Base-by-base conservation (phyloP, 495 filamentous ascomycete species). In the Oidiodendron maius region DNA sequence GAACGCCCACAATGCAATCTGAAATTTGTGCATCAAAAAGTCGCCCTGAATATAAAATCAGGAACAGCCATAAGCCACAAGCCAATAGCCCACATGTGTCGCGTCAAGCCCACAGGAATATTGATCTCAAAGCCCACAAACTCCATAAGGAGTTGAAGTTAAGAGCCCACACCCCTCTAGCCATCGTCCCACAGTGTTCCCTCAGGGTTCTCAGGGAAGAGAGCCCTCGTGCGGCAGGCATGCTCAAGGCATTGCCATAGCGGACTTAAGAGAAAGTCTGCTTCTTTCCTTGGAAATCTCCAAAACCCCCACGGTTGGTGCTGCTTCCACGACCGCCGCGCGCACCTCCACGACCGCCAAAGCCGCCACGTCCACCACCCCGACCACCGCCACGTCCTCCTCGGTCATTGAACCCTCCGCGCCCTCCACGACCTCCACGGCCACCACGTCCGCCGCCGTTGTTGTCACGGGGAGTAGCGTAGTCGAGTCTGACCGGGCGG, bases 261-360 rank as follows among this genome's bases (percentile, higher is more conserved):
- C 26, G 41, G 39, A 17, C 58, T 61, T 51, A 53, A 77, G 85
- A 87, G 65, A 98, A 96, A 55, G 84, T 93, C 66, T 80, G 82
- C 81, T 94, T 95, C 76, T 83, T 84, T 60, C 93, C 93, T 71
- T 87, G 76, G 77, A 91, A 96, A 66, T 89, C 86, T 30, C 85
- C 81, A 56, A 91, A 87, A 48, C 78, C 76, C 46, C 86, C 86
- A 61, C 81, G 76, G 71, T 81, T 86, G 54, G 79, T 82, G 56
- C 76, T 76, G 43, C 75, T 73, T 50, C 74, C 75, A 56, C 73
- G 70, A 32, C 69, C 71, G 37, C 70, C 67, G 44, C 68, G 53
- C 18, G 62, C 55, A 45, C 71, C 67, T 40, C 70, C 68, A 41
- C 67, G 62, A 24, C 70, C 69, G 30, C 68, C 68, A 37, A 45